A percentile compares a stretch with the other conserved stretches of the same genome.
These are phyloP conservation scores for Macrophomina pseudophaseolina DNA, from an alignment of 2,329 filamentous ascomycete genomes.

Conservation along the genomic window DNA sequence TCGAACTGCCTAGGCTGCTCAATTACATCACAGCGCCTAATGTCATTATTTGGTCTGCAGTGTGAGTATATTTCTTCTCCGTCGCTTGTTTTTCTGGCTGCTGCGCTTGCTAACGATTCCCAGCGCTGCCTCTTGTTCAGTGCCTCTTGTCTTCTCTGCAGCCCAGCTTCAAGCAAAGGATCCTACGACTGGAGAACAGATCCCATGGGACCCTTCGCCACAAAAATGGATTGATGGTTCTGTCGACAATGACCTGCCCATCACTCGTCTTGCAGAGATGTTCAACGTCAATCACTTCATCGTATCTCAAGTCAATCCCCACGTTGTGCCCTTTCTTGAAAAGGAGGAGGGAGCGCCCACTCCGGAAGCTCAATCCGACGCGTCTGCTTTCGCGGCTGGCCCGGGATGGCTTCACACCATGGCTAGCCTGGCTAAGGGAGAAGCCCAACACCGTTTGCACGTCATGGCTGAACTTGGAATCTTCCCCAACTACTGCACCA, in stretches of 20 bases:
- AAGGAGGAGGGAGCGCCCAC: constrained; percentile 68
- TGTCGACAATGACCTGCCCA: constrained; percentile 91
- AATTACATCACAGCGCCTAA: constrained; percentile 95
- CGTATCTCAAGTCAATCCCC: constrained; percentile 94
- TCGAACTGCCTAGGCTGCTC: constrained; percentile 82
- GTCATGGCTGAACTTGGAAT: constrained; percentile 80
- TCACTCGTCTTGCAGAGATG: constrained; percentile 88
- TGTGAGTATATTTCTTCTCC: constrained; percentile 54
- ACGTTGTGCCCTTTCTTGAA: constrained; percentile 83
- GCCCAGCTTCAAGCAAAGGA: constrained; percentile 84
- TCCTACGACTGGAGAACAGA: constrained; percentile 74
- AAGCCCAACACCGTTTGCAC: constrained; percentile 80
- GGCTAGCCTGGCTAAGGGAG: constrained; percentile 76
- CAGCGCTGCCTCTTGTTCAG: constrained; percentile 87
- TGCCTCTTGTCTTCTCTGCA: constrained; percentile 83
- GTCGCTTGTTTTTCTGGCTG: background rate
- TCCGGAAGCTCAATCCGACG: constrained; percentile 39
- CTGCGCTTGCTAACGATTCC: constrained; percentile 22
- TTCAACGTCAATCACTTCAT: constrained; percentile 99
- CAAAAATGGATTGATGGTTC: constrained; percentile 93
- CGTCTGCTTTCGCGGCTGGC: constrained; percentile 47
- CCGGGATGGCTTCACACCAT: constrained; percentile 68
- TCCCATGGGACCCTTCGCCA: constrained; percentile 84
- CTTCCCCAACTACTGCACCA: constrained; percentile 78
- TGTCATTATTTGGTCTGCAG: constrained; percentile 94